Evolutionary conservation across 2,329 filamentous ascomycete genomes (phyloP).

Genomic region (Sclerotinia glacialis): DNA sequence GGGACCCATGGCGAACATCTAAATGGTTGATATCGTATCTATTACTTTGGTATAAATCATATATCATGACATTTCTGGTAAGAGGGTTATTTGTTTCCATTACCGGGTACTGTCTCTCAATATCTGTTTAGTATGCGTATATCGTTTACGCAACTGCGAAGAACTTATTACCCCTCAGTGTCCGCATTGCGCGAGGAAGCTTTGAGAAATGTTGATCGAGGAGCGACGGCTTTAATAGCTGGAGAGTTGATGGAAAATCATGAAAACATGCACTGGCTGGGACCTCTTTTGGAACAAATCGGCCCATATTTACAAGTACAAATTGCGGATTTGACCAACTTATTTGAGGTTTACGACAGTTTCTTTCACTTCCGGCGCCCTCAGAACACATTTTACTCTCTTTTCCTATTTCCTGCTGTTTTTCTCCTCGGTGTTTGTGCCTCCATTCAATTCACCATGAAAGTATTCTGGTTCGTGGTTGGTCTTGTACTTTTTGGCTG

Average conservation of each 20-base stretch:
- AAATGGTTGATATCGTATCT: slow-evolving; percentile 36
- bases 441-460: slow-evolving; percentile 38
- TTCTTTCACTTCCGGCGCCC: slow-evolving; percentile 43
- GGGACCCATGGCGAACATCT: slow-evolving; percentile 38
- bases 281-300: slow-evolving; percentile 27
- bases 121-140: slow-evolving; percentile 25
- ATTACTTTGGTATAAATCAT: slow-evolving; percentile 30
- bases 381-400: slow-evolving; percentile 33
- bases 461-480: slow-evolving; percentile 34
- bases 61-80: slow-evolving; percentile 32
- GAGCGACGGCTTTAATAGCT: slow-evolving; percentile 37
- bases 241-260: slow-evolving; percentile 42
- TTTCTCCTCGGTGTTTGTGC: slow-evolving; percentile 32
- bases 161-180: slow-evolving; percentile 29
- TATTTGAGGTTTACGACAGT: slow-evolving; percentile 41
- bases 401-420: slow-evolving; percentile 32
- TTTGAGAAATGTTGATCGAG: slow-evolving; percentile 38
- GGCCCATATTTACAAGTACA: slow-evolving; percentile 42
- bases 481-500: slow-evolving; percentile 40
- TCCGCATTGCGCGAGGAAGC: slow-evolving; percentile 32
- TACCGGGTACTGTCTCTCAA: slow-evolving; percentile 8
- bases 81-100: neutral
- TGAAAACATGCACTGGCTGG: slow-evolving; percentile 41
- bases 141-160: slow-evolving; percentile 27
- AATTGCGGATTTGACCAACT: slow-evolving; percentile 40